A percentile compares a stretch with the other conserved stretches of the same genome.
These are phyloP conservation scores for Sphagnum tenellum DNA, from an alignment of 225 moss, liverwort and hornwort genomes.

Conservation along the genomic window DNA sequence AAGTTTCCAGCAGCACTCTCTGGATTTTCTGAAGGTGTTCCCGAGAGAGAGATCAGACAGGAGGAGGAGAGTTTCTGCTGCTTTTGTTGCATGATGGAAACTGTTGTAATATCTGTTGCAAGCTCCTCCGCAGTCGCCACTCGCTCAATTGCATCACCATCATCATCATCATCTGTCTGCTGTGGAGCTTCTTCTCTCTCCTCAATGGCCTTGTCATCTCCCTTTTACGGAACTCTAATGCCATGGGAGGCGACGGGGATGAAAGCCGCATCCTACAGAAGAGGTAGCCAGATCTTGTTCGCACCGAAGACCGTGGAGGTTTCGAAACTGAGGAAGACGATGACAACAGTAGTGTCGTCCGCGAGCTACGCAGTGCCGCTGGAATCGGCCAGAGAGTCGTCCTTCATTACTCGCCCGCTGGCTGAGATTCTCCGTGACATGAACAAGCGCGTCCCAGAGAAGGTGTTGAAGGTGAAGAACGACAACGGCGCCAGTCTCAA, in stretches of 20 bases:
- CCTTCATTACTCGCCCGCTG: slow-evolving; percentile 73
- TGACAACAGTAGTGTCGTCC: slow-evolving; percentile 27
- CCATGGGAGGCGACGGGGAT: slow-evolving; percentile 13
- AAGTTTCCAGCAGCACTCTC: too few relatives aligned
- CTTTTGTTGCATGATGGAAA: too few relatives aligned
- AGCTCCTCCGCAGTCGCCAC: too few relatives aligned
- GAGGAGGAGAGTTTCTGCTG: too few relatives aligned
- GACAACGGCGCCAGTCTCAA: slow-evolving; percentile 70
- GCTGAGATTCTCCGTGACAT: slow-evolving; percentile 92
- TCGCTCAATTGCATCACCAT: too few relatives aligned
- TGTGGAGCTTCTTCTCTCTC: background rate
- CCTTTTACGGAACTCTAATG: slow-evolving; percentile 32
- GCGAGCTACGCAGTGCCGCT: slow-evolving; percentile 87
- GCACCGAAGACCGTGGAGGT: slow-evolving; percentile 37
- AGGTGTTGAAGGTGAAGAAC: slow-evolving; percentile 64
- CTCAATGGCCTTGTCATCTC: slow-evolving; percentile 27
- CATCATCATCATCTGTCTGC: background rate
- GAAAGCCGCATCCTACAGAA: slow-evolving; percentile 9
- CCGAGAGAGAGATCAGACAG: too few relatives aligned
- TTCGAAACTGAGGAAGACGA: slow-evolving; percentile 5
- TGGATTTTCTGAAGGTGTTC: too few relatives aligned
- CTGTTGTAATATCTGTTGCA: too few relatives aligned
- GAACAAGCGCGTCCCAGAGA: slow-evolving; percentile 98
- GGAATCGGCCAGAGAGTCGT: slow-evolving; percentile 51
- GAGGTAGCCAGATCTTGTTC: slow-evolving; percentile 10